These are phyloP conservation scores for Zygoascus meyerae DNA, from an alignment of 1,139 yeast species.

Conservation along the genomic window DNA sequence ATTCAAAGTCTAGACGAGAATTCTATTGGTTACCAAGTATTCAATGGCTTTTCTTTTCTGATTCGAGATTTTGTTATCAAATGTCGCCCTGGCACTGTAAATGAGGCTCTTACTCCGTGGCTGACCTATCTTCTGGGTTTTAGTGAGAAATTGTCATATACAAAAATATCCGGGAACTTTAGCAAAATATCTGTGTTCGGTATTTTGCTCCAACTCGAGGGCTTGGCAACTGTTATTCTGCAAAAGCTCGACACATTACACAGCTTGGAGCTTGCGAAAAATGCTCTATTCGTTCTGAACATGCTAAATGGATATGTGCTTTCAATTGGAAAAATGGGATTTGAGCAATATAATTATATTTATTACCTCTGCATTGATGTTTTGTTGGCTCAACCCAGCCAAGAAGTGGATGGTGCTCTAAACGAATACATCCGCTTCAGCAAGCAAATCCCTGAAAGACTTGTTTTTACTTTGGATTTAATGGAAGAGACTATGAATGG, in stretches of 20 bases:
- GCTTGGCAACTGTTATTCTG: slow-evolving; percentile 41
- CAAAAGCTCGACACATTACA: slow-evolving; percentile 17
- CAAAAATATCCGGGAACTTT: slow-evolving; percentile 17
- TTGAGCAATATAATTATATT: slow-evolving; percentile 64
- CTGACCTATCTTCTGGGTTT: slow-evolving; percentile 8
- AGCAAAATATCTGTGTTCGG: slow-evolving; percentile 45
- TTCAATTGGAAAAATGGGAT: slow-evolving; percentile 64
- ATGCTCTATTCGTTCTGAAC: slow-evolving; percentile 45
- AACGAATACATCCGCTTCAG: slow-evolving; percentile 22
- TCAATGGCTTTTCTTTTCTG: slow-evolving; percentile 8
- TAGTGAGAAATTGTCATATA: slow-evolving; percentile 4
- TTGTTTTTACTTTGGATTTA: slow-evolving; percentile 51
- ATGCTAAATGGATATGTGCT: slow-evolving; percentile 51
- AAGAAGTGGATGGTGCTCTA: background rate
- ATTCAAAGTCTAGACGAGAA: background rate
- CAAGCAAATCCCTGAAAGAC: slow-evolving; percentile 41
- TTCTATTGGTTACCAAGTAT: background rate
- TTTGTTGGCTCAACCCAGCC: slow-evolving; percentile 27
- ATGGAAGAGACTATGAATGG: slow-evolving; percentile 53
- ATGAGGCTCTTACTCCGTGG: slow-evolving; percentile 11
- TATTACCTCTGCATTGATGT: slow-evolving; percentile 49
- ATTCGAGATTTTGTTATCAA: slow-evolving; percentile 1
- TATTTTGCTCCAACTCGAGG: slow-evolving; percentile 51
- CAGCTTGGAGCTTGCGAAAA: slow-evolving; percentile 30
- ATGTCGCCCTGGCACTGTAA: slow-evolving; percentile 10